Base-by-base conservation (phyloP, 495 filamentous ascomycete species). In the Xylaria flabelliformis region DNA sequence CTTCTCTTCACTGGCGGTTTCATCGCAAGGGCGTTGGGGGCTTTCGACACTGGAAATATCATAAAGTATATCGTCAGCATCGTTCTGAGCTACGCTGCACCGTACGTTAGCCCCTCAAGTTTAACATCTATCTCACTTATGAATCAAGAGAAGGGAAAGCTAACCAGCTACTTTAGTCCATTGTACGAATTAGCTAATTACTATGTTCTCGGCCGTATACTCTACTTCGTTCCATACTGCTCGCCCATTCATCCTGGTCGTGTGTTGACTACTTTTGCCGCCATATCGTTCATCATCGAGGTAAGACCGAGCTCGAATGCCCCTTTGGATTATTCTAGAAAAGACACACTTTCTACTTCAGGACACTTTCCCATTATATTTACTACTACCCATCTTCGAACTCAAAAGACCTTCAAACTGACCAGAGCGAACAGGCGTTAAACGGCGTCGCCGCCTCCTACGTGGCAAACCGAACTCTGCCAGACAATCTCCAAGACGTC, bases 151-250 rank as follows among this genome's bases (percentile, higher is more conserved):
- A n/a, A 53, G 62, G 1, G 17, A 51, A 36, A 55, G 42, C 50
- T 48, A 17, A 64, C 19, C n/a, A 24, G 63, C 36, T 44, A 59
- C 24, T 9, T 2, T 66, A 92, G 90, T 7, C 92, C 92, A 7
- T 81, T 94, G 58, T 92, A 92, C 72, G 91, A 93, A 73, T 87
- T 90, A 0, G 86, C 89, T 36, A 93, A 96, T 78, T 96, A 94
- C 80, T 86, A 93, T 74, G 87, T 91, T 66, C 88, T 95, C 26
- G 93, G 91, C 32, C 90, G 92, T 8, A 88, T 92, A 62, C 85
- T 96, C 4, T 93, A 91, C 81, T 94, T 93, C 81, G 89, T 92
- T 41, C 93, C 93, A 0, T 91, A 94, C 72, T 87, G 91, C 72
- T 90, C 92, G 0, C 91, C 92, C 0, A 90, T 95, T 67, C 91